Conservation (phyloP, 75 land plant genomes). For the Chamaecyparis obtusa region DNA sequence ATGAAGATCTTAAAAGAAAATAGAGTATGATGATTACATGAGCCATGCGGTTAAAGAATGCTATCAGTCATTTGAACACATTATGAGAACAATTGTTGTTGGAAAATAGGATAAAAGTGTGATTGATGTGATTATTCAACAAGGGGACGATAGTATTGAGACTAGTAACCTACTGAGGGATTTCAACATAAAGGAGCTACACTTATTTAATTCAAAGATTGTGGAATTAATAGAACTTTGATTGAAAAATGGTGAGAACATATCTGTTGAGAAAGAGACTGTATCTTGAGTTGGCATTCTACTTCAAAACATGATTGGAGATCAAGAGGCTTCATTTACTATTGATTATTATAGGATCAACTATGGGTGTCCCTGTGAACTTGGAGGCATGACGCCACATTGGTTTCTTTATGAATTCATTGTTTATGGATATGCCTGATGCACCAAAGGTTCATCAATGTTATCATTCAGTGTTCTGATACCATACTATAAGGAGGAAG, state of each 20-base stretch:
- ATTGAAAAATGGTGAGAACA: constrained; percentile 14
- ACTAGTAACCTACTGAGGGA: constrained; percentile 28
- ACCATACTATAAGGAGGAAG: constrained; percentile 91
- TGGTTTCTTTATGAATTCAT: constrained; percentile 88
- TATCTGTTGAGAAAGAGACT: constrained; percentile 30
- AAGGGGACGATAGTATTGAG: constrained; percentile 56
- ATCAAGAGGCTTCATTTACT: constrained; percentile 56
- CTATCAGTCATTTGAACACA: constrained; percentile 58
- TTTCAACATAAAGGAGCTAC: constrained; percentile 70
- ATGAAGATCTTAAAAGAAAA: constrained; percentile 61
- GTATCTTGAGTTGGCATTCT: constrained; percentile 43
- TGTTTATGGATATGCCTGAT: constrained; percentile 93
- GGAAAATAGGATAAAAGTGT: constrained; percentile 75
- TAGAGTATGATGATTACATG: constrained; percentile 70
- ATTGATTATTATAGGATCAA: constrained; percentile 78
- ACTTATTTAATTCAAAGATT: constrained; percentile 56
- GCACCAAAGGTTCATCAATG: constrained; percentile 95
- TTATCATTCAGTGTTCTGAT: constrained; percentile 96
- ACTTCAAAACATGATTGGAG: constrained; percentile 93
- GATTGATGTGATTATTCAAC: constrained; percentile 46
- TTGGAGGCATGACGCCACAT: constrained; percentile 84
- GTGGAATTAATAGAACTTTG: constrained; percentile 49
- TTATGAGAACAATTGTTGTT: constrained; percentile 47
- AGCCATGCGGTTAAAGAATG: constrained; percentile 73
- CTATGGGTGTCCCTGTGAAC: constrained; percentile 89